Conservation (phyloP, 2,329 filamentous ascomycete genomes). For the Fusarium phyllophilum region DNA sequence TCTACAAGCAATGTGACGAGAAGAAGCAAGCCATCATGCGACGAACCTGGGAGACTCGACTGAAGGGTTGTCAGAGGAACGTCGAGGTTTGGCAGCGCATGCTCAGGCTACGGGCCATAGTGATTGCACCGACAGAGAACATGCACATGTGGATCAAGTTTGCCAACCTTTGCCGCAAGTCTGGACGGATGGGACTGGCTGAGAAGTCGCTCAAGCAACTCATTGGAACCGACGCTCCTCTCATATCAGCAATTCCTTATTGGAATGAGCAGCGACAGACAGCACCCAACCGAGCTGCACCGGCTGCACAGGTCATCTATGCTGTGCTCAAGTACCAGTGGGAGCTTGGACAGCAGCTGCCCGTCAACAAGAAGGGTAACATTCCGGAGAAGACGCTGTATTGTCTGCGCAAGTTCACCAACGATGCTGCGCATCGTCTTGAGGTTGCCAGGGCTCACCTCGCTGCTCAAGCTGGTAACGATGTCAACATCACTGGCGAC, state of each 20-base stretch:
- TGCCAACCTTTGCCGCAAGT: constrained; percentile 97
- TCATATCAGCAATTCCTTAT: constrained; percentile 70
- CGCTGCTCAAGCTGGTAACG: constrained; percentile 57
- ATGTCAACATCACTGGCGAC: constrained; percentile 57
- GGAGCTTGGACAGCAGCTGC: constrained; percentile 77
- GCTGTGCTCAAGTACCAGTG: constrained; percentile 98
- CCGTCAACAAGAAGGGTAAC: constrained; percentile 53
- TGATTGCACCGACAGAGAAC: constrained; percentile 91
- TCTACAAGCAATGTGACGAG: constrained; percentile 93
- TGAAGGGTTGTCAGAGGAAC: constrained; percentile 95
- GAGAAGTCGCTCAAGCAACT: constrained; percentile 94
- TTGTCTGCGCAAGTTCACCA: constrained; percentile 70
- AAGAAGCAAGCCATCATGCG: constrained; percentile 93
- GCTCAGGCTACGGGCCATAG: constrained; percentile 91
- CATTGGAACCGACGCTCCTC: constrained; percentile 75
- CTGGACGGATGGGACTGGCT: constrained; percentile 90
- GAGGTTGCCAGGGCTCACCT: constrained; percentile 65
- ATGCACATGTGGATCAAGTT: constrained; percentile 99
- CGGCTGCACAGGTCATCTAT: constrained; percentile 85
- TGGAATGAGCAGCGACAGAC: constrained; percentile 55
- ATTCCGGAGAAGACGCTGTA: constrained; percentile 66
- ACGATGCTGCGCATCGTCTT: constrained; percentile 65
- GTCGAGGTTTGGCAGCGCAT: constrained; percentile 99
- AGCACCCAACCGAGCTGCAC: constrained; percentile 55
- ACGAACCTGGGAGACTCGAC: constrained; percentile 92